A percentile compares a stretch with the other conserved stretches of the same genome.
Conservation (phyloP, 2,329 filamentous ascomycete species). For the Alternaria sp. region DNA sequence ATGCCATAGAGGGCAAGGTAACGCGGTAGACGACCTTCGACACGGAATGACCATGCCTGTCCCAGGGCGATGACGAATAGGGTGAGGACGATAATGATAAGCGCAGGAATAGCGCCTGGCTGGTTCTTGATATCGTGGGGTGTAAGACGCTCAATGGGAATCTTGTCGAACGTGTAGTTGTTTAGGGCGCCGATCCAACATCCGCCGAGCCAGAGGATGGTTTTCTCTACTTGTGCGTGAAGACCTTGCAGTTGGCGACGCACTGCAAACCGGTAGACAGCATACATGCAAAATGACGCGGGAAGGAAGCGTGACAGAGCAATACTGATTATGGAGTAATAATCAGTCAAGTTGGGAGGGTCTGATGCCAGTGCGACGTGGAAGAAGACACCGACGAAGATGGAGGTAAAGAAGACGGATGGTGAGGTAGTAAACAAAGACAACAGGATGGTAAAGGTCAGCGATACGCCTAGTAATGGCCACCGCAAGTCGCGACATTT, state of each 20-base stretch:
- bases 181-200: slow-evolving; percentile 91
- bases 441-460: slow-evolving; percentile 77
- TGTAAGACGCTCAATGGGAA: slow-evolving; percentile 91
- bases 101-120: slow-evolving; percentile 83
- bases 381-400: slow-evolving; percentile 84
- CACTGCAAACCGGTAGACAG: slow-evolving; percentile 85
- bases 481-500: slow-evolving; percentile 80
- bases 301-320: slow-evolving; percentile 84
- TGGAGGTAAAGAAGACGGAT: slow-evolving; percentile 81
- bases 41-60: slow-evolving; percentile 85
- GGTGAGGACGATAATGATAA: slow-evolving; percentile 77
- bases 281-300: slow-evolving; percentile 84
- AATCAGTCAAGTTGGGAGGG: slow-evolving; percentile 71
- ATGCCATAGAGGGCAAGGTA: slow-evolving; percentile 82
- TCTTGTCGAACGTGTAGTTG: slow-evolving; percentile 94
- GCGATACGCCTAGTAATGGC: slow-evolving; percentile 80
- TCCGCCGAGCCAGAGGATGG: slow-evolving; percentile 84
- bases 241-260: slow-evolving; percentile 73
- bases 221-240: slow-evolving; percentile 86
- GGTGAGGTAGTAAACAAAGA: slow-evolving; percentile 84
- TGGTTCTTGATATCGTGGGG: slow-evolving; percentile 87
- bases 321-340: slow-evolving; percentile 76
- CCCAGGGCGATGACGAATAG: slow-evolving; percentile 72
- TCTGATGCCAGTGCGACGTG: slow-evolving; percentile 91
- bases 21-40: slow-evolving; percentile 79